Conservation (phyloP, 352 stramenopile genomes). For the Blastocystis sp. region DNA sequence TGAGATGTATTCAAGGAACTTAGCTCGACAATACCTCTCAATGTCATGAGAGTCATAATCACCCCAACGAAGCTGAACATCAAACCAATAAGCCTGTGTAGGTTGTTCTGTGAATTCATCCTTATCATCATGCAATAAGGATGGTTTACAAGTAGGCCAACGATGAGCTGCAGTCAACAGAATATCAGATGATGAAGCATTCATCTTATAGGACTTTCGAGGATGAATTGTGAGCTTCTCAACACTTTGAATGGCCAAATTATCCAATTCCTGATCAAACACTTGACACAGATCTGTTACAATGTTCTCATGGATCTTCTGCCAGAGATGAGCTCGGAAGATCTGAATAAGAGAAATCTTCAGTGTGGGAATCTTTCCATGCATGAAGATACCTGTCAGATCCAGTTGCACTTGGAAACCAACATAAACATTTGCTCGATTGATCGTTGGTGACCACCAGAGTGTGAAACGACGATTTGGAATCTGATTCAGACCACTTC, state of each 20-base stretch:
- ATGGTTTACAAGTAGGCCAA: slow-evolving; percentile 84
- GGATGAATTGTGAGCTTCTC: slow-evolving; percentile 99
- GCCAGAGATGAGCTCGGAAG: slow-evolving; percentile 97
- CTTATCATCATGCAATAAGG: slow-evolving; percentile 81
- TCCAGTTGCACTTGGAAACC: slow-evolving; percentile 99
- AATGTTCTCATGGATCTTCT: slow-evolving; percentile 96
- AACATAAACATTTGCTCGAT: slow-evolving; percentile 98
- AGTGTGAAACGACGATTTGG: slow-evolving; percentile 98
- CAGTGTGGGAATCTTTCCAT: slow-evolving; percentile 99
- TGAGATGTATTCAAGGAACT: slow-evolving; percentile 99
- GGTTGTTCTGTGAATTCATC: slow-evolving; percentile 90
- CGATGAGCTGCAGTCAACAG: slow-evolving; percentile 97
- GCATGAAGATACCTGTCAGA: slow-evolving; percentile 99
- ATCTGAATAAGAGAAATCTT: slow-evolving; percentile 93
- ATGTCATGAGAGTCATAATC: slow-evolving; percentile 99
- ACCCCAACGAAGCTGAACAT: slow-evolving; percentile 97
- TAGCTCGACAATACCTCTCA: slow-evolving; percentile 93
- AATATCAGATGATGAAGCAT: slow-evolving; percentile 96
- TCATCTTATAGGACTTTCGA: slow-evolving; percentile 99
- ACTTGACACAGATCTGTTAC: slow-evolving; percentile 80
- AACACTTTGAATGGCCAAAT: slow-evolving; percentile 97
- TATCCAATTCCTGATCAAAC: slow-evolving; percentile 97
- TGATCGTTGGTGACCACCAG: slow-evolving; percentile 99
- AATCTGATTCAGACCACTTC: slow-evolving; percentile 98
- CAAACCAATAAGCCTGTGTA: slow-evolving; percentile 99